Percentiles rank a stretch among this genome's conserved stretches.
These are phyloP conservation scores for Debaryomyces psychrophilus DNA, from an alignment of 1,139 yeast species.

Conservation along the genomic window DNA sequence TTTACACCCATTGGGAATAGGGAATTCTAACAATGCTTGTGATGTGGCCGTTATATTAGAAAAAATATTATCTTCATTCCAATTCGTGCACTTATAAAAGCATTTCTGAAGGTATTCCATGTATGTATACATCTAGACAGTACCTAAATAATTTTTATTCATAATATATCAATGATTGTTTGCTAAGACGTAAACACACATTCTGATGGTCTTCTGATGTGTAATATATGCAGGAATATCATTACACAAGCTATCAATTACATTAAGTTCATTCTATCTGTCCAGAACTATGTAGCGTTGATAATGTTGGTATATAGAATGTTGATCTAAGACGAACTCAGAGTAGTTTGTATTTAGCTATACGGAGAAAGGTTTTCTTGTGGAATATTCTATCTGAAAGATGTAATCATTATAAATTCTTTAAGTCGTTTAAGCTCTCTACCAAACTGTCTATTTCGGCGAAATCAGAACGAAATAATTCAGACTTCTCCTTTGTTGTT, in stretches of 20 bases:
- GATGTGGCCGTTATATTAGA: slow-evolving; percentile 74
- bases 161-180: slow-evolving; percentile 1
- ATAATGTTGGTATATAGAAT: too few relatives aligned
- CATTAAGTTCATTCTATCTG: too few relatives aligned
- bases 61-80: slow-evolving; percentile 80
- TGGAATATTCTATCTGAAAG: background rate
- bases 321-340: too few relatives aligned
- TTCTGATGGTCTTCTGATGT: background rate
- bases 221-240: background rate
- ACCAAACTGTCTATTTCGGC: slow-evolving; percentile 47
- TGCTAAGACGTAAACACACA: background rate
- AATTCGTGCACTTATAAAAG: slow-evolving; percentile 66
- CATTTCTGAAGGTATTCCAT: slow-evolving; percentile 83
- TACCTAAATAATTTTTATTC: background rate
- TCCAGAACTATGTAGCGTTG: too few relatives aligned
- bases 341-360: too few relatives aligned
- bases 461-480: slow-evolving; percentile 49
- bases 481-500: slow-evolving; percentile 56
- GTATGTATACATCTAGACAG: slow-evolving; percentile 63
- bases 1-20: slow-evolving; percentile 69
- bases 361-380: background rate
- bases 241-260: background rate
- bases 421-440: slow-evolving; percentile 41
- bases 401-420: slow-evolving; percentile 18
- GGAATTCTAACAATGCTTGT: slow-evolving; percentile 70